Base-by-base conservation (phyloP, 495 filamentous ascomycete species). In the Rhypophila decipiens region DNA sequence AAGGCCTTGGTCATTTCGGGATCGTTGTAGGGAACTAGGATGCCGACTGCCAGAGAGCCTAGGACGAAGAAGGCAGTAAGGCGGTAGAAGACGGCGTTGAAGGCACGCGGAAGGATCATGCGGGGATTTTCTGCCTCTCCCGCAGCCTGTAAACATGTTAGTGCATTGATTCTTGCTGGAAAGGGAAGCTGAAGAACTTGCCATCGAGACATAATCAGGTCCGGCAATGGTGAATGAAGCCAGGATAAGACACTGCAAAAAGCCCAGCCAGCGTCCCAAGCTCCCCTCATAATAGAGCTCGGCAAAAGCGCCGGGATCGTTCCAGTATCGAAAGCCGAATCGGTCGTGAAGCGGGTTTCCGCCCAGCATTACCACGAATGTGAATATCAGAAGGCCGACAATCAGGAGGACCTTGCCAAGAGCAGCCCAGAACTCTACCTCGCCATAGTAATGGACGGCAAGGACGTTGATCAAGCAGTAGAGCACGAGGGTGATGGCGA, bases 181-280 rank as follows among this genome's bases (percentile, higher is more conserved):
- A 33, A 42, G 20, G 21, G 39, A 24, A 19, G 12, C 2, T 3
- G 15, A 17, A 8, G 15, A 3, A 38, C 2, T 13, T 38, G 19
- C 52, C 81, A 90, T 88, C 43, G 78, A 75, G 37, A 90, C 79
- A 60, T 89, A 90, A 49, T 90, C 86, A 0, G 85, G 86, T 1
- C 87, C 86, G n/a, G 83, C 81, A 42, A 90, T 82, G 17, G 85
- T 89, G 60, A 90, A 91, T 44, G 79, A 80, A n/a, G 87, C 87
- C 50, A 79, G 77, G 59, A 84, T 85, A 2, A 93, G 64, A 55
- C 82, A 80, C 21, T 79, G 75, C 19, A 90, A 65, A 46, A 90
- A 85, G 1, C 86, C 86, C 21, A 86, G 65, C 52, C 84, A 89
- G n/a, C 76, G 73, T 24, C 87, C 87, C 0, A 83, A 66, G 15